Evolutionary conservation across 2,329 filamentous ascomycete species (phyloP).

Genomic region (Trichophyton schoenleinii): DNA sequence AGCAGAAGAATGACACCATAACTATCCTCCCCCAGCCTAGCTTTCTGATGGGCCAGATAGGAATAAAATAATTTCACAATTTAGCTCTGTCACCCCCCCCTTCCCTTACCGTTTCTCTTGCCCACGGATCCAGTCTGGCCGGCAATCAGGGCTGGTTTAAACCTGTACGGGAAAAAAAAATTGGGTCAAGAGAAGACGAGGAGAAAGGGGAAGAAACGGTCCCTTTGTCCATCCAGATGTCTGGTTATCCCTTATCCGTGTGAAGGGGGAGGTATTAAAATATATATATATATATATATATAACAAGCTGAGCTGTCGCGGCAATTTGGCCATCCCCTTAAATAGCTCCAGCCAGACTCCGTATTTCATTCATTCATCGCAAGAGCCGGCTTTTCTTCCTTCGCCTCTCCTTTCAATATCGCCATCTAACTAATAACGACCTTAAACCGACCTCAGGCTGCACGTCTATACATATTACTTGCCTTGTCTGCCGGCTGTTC

Average conservation of each 20-base stretch:
- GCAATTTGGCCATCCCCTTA: background rate
- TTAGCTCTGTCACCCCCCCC: background rate
- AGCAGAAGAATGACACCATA: background rate
- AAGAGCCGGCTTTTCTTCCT: background rate
- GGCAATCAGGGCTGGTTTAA: background rate
- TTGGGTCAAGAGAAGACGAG: background rate
- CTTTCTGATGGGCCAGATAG: background rate
- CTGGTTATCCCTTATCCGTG: no score
- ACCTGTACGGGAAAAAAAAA: background rate
- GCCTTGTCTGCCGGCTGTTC: no score
- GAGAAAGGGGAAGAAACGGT: background rate
- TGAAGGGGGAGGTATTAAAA: no score
- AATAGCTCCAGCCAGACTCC: background rate
- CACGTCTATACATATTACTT: background rate
- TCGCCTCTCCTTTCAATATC: background rate
- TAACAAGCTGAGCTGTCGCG: background rate
- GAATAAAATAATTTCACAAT: slow-evolving; percentile 1
- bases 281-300: background rate
- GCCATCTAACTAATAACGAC: background rate
- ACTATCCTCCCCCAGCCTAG: background rate
- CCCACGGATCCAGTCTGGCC: background rate
- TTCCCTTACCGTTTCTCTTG: background rate
- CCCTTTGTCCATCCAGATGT: background rate
- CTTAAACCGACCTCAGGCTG: background rate
- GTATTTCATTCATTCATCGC: background rate